Base-by-base conservation (phyloP, 2,329 filamentous ascomycete genomes). In the Pseudogymnoascus sp. region DNA sequence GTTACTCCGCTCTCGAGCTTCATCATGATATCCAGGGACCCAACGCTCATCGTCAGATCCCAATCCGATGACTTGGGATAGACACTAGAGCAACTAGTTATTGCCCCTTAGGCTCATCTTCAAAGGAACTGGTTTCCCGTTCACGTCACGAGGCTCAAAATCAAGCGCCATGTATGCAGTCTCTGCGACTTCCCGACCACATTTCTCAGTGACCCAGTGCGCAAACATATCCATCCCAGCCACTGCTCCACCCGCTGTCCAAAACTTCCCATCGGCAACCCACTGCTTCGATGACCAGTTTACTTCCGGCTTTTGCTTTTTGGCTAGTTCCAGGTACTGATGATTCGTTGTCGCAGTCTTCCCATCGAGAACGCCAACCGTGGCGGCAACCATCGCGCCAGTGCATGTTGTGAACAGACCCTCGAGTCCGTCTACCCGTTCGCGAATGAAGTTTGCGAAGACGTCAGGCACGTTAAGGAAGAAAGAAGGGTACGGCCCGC, bases 201-300 rank as follows among this genome's bases (percentile, higher is more conserved):
- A 69, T 36, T 64, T 66, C 61, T 66, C 37, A 14, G 60, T 64
- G 3, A 70, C 63, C 68, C 68, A 70, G 28, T 65, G 47, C 9
- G 67, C 64, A 36, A 70, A 64, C 62, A 81, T 74, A 74, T 88
- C 85, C 50, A 85, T 79, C 0, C 77, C 78, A 4, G 77, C 76
- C 14, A 75, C 67, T 0, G 77, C 75, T 12, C 78, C 78, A 1
- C 72, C 72, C 0, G 73, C 74, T 2, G 77, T 80, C 78, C 78
- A 80, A 30, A 79, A 71, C 37, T 78, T 77, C 0, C 71, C 74
- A 57, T 79, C 76, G 0, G 75, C 61, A 60, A 78, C 68, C 76
- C 77, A 80, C 63, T 78, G 75, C 25, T 76, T 71, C 28, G 64
- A 69, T 1, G 72, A 72, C 78, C 77, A 80, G 3, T 77, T 73